phyloP scores from a whole-genome alignment of 768 basidiomycete genomes.

The Chlorophyllum brunneum region DNA sequence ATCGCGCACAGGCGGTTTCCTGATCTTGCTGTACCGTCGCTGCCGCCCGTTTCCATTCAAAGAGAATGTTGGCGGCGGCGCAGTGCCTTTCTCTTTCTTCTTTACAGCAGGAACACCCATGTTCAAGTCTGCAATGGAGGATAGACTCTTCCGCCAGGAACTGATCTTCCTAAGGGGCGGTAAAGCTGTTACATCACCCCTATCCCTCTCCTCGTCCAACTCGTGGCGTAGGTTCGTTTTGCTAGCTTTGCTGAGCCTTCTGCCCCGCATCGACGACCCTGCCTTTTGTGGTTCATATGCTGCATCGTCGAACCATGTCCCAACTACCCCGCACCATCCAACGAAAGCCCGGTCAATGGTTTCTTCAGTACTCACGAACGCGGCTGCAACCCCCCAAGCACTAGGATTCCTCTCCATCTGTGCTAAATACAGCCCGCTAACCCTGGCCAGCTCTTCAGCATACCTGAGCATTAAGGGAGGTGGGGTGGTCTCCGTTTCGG shows the following conservation, averaged over 20 bases:
- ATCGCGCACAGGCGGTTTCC: constrained; percentile 44
- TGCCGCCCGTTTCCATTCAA: not conserved
- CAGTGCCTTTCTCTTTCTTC: not conserved
- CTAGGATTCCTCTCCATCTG: constrained; percentile 58
- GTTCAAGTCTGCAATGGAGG: constrained; percentile 14
- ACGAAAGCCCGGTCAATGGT: constrained; percentile 54
- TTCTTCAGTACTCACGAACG: constrained; percentile 51
- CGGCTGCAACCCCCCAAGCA: constrained; percentile 58
- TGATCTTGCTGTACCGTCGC: not conserved
- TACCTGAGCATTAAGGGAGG: constrained; percentile 51
- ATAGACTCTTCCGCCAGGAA: constrained; percentile 24
- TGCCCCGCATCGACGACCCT: not conserved
- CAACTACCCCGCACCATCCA: constrained; percentile 56
- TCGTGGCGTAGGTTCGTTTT: not conserved
- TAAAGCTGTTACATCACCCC: not conserved
- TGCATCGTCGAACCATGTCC: constrained; percentile 34
- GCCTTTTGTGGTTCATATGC: not conserved
- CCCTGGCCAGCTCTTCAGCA: constrained; percentile 44
- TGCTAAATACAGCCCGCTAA: constrained; percentile 46
- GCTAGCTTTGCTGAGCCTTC: not conserved
- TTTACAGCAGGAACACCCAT: constrained; percentile 7
- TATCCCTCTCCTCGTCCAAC: not conserved
- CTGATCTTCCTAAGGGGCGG: constrained; percentile 13
- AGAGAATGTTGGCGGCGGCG: not conserved
- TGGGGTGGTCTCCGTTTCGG: constrained; percentile 39